Conservation (phyloP, 352 stramenopile species). For the Globisporangium orthogonon region DNA sequence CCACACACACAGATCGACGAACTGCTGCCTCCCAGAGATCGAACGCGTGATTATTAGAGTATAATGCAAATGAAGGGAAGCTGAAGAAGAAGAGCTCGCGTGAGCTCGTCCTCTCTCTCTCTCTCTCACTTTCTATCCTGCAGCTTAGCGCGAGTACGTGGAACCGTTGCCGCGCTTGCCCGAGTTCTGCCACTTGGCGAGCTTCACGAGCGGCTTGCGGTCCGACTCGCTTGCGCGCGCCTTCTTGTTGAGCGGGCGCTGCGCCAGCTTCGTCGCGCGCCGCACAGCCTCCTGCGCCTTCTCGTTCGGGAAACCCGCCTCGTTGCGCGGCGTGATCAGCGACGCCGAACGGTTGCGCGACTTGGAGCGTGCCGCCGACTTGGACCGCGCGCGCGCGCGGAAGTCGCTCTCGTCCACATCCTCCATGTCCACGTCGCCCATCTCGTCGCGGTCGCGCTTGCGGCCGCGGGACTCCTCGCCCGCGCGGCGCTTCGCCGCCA, state of each 20-base stretch:
- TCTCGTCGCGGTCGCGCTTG: slow-evolving; percentile 81
- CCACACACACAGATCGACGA: neutral
- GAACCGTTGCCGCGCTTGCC: slow-evolving; percentile 82
- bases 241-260: slow-evolving; percentile 81
- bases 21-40: slow-evolving; percentile 2
- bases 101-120: slow-evolving; percentile 2
- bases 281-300: slow-evolving; percentile 31
- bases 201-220: slow-evolving; percentile 72
- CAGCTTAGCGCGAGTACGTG: slow-evolving; percentile 68
- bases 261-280: slow-evolving; percentile 41
- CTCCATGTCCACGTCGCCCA: slow-evolving; percentile 88
- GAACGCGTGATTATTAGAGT: slow-evolving; percentile 17
- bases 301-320: slow-evolving; percentile 61
- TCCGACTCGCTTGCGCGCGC: slow-evolving; percentile 77
- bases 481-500: slow-evolving; percentile 61
- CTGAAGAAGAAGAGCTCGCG: too few relatives aligned
- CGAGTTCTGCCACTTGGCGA: slow-evolving; percentile 87
- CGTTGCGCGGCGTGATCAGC: slow-evolving; percentile 64
- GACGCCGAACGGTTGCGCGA: slow-evolving; percentile 80
- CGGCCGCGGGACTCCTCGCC: slow-evolving; percentile 71
- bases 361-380: slow-evolving; percentile 64
- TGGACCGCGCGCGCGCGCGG: slow-evolving; percentile 63
- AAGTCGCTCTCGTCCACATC: slow-evolving; percentile 69
- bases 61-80: slow-evolving; percentile 6
- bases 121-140: slow-evolving; percentile 7